Percentiles rank a stretch among this genome's conserved stretches.
These are phyloP conservation scores for Lachancea fermentati DNA, from an alignment of 805 yeast genomes.

Conservation along the genomic window DNA sequence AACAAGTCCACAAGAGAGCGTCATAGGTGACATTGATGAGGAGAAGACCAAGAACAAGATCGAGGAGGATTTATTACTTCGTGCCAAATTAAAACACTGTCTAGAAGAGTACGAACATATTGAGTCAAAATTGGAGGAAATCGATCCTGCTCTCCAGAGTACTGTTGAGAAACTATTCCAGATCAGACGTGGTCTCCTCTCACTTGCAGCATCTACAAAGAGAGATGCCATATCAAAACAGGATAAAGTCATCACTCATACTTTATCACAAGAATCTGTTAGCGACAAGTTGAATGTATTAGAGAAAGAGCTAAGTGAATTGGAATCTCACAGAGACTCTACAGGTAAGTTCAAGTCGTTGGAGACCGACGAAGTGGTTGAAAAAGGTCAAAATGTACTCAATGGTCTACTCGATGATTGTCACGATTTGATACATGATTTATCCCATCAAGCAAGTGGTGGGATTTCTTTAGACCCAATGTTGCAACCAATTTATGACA, in stretches of 20 bases:
- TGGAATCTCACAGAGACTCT: slow-evolving; percentile 48
- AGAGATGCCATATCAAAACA: slow-evolving; percentile 14
- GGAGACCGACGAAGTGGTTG: slow-evolving; percentile 31
- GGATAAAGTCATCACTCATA: slow-evolving; percentile 12
- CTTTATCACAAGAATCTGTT: slow-evolving; percentile 16
- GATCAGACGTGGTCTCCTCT: slow-evolving; percentile 57
- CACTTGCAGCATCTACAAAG: slow-evolving; percentile 39
- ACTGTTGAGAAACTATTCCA: slow-evolving; percentile 55
- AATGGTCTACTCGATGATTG: slow-evolving; percentile 83
- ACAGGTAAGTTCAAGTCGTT: slow-evolving; percentile 48
- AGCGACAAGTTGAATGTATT: slow-evolving; percentile 32
- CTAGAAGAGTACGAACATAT: slow-evolving; percentile 50
- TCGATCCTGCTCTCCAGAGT: slow-evolving; percentile 45
- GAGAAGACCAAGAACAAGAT: slow-evolving; percentile 39
- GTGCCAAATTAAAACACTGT: slow-evolving; percentile 63
- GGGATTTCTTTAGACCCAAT: slow-evolving; percentile 41
- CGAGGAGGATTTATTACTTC: slow-evolving; percentile 56
- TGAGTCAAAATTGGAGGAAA: slow-evolving; percentile 48
- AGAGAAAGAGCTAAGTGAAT: slow-evolving; percentile 35
- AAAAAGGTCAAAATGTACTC: slow-evolving; percentile 43
- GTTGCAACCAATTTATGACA: slow-evolving; percentile 55
- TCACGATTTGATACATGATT: slow-evolving; percentile 64
- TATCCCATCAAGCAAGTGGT: slow-evolving; percentile 38
- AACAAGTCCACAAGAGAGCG: slow-evolving; percentile 9
- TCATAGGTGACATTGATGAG: slow-evolving; percentile 14